Evolutionary conservation across 2,329 filamentous ascomycete genomes (phyloP), one percentile per base, ranked within the genome.

Genomic region (Clarireedia monteithiana): DNA sequence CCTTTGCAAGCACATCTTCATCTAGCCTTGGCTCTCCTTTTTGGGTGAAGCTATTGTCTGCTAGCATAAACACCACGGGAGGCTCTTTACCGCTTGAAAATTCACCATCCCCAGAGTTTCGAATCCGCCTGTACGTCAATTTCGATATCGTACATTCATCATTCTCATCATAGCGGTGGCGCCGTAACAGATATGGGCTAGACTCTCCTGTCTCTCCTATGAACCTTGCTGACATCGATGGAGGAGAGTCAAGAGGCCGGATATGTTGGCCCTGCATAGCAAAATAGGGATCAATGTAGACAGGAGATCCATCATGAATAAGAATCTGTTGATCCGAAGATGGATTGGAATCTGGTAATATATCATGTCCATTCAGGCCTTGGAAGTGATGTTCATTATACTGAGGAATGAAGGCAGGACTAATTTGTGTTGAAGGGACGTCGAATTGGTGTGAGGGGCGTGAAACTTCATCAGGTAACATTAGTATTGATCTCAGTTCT

Each of bases 201-300:
- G 64, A 66, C 53, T 68, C 67, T 44, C 67, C 67, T 5, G 66
- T 68, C 50, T 68, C 66, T n/a, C 67, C 67, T 50, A 68, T 64
- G 47, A 68, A 62, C 14, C 66, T 56, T n/a, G 65, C 63, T 36
- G 61, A 67, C 24, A 59, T 63, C 5, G 60, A 63, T 17, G 57
- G 27, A 26, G 63, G 63, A 3, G 64, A 66, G 48, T 68, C 64
- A 50, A 68, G 53, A 20, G 65, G 61, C 34, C 64, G 59, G 40
- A 64, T 62, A 17, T 60, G 59, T 6, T 59, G 53, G n/a, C 56
- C 60, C n/a, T 60, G 56, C 57, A 66, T 66, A 14, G 62, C 59
- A 46, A 66, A 36, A 39, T 63, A 66, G 6, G 65, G 63, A 40
- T 64, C 63, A 57, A 64, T 61, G 45, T 65, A 66, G 55, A 64